phyloP scores from a whole-genome alignment of 805 yeast species.

The Komagataella kurtzmanii region DNA sequence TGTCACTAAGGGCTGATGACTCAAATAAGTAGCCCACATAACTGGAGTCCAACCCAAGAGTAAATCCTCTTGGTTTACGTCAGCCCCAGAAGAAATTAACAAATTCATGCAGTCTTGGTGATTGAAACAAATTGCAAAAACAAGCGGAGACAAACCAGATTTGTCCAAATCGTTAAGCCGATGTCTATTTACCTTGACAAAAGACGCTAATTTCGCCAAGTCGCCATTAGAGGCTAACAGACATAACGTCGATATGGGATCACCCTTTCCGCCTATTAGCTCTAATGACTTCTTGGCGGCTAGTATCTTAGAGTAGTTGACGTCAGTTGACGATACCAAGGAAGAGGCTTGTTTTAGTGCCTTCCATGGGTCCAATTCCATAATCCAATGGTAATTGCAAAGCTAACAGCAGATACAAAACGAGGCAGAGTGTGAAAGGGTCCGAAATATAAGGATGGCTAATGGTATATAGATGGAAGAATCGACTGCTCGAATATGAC shows the following conservation, averaged over 20 bases:
- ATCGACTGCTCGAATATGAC: not conserved
- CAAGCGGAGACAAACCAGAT: conserved; percentile 31
- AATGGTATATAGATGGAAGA: not conserved
- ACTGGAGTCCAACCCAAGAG: conserved; percentile 49
- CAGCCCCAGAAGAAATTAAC: conserved; percentile 26
- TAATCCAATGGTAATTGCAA: not conserved
- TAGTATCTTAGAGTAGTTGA: conserved; percentile 16
- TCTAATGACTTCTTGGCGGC: conserved; percentile 23
- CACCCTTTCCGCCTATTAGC: conserved; percentile 14
- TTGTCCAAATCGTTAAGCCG: conserved; percentile 16
- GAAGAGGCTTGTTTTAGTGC: conserved; percentile 10
- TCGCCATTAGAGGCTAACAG: conserved; percentile 26
- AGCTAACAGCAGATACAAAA: not conserved
- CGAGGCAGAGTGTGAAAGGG: not conserved
- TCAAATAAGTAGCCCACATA: conserved; percentile 77
- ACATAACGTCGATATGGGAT: conserved; percentile 19
- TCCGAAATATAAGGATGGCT: not conserved
- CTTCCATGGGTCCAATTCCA: conserved; percentile 19
- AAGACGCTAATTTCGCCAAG: conserved; percentile 12
- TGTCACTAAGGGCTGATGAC: conserved; percentile 39
- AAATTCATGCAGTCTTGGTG: conserved; percentile 35
- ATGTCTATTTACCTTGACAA: conserved; percentile 10
- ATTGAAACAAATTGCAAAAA: conserved; percentile 44
- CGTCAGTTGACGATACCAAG: conserved; percentile 11
- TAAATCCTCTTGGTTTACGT: conserved; percentile 37